Percentiles rank a stretch among this genome's conserved stretches.
phyloP scores from a whole-genome alignment of 495 filamentous ascomycete species.

The Aspergillus campestris region DNA sequence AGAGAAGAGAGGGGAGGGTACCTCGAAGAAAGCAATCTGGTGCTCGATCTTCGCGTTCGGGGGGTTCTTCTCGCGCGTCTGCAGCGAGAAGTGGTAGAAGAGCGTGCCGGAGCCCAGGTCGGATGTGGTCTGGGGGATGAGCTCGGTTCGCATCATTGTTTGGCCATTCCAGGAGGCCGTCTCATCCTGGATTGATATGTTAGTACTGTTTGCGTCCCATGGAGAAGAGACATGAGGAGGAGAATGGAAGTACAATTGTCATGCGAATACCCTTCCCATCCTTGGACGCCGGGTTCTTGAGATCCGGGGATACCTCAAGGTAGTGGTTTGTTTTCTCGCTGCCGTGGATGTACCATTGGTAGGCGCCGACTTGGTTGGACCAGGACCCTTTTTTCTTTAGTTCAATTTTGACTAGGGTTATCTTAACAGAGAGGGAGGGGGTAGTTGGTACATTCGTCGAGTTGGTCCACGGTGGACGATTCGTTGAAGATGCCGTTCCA shows the following conservation, averaged over 20 bases:
- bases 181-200: slow-evolving; percentile 25
- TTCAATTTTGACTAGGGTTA: background rate
- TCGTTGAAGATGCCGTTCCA: slow-evolving; percentile 23
- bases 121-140: slow-evolving; percentile 61
- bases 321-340: slow-evolving; percentile 44
- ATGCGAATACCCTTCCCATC: slow-evolving; percentile 59
- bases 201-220: background rate
- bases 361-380: slow-evolving; percentile 56
- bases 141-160: slow-evolving; percentile 50
- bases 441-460: slow-evolving; percentile 17
- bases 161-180: slow-evolving; percentile 57
- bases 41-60: slow-evolving; percentile 57
- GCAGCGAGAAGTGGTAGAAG: slow-evolving; percentile 65
- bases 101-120: slow-evolving; percentile 54
- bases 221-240: no score
- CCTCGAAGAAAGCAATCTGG: slow-evolving; percentile 63
- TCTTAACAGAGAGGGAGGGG: background rate
- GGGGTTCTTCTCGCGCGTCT: slow-evolving; percentile 48
- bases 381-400: slow-evolving; percentile 47
- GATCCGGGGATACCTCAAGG: slow-evolving; percentile 44
- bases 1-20: background rate
- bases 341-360: slow-evolving; percentile 70
- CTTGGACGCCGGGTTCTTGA: slow-evolving; percentile 61
- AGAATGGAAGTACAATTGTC: slow-evolving; percentile 62
- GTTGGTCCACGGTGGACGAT: slow-evolving; percentile 9